Evolutionary conservation across 768 basidiomycete species (phyloP).

Genomic region (Scleroderma bovista): DNA sequence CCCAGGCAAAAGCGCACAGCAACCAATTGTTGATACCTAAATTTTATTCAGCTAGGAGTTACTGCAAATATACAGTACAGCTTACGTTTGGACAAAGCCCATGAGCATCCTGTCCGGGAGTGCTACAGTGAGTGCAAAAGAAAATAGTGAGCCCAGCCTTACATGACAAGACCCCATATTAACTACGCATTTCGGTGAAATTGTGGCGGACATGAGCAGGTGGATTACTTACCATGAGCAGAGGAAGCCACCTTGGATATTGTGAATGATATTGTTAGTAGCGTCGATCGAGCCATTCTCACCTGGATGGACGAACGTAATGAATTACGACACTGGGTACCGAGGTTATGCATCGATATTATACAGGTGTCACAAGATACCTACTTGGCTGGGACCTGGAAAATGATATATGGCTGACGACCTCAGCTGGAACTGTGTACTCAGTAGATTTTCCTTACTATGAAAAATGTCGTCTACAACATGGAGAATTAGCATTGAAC

Average conservation of each 20-base stretch:
- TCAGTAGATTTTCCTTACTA: slow-evolving; percentile 32
- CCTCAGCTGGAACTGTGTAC: not conserved
- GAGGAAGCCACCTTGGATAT: slow-evolving; percentile 51
- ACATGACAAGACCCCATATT: too few relatives aligned
- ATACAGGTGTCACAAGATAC: slow-evolving; percentile 5
- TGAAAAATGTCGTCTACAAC: slow-evolving; percentile 57
- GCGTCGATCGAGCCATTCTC: slow-evolving; percentile 3
- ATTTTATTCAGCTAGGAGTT: not conserved
- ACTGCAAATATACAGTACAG: not conserved
- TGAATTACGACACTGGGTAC: slow-evolving; percentile 40
- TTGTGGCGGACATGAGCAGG: too few relatives aligned
- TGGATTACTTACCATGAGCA: slow-evolving; percentile 45
- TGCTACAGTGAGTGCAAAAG: slow-evolving; percentile 44
- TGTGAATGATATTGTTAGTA: not conserved
- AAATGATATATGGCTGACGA: slow-evolving; percentile 28
- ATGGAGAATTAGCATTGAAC: not conserved
- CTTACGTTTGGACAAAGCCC: slow-evolving; percentile 45
- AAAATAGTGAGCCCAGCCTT: not conserved
- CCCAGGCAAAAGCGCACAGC: slow-evolving; percentile 51
- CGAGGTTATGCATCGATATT: too few relatives aligned
- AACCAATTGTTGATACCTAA: slow-evolving; percentile 53
- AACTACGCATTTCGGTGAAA: too few relatives aligned
- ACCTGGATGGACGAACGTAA: slow-evolving; percentile 59
- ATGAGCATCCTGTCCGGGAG: too few relatives aligned
- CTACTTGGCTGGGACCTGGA: slow-evolving; percentile 69